Evolutionary conservation across 306 rosid species (phyloP), one percentile per base, ranked within the genome.

Genomic region (Cyamopsis tetragonoloba): DNA sequence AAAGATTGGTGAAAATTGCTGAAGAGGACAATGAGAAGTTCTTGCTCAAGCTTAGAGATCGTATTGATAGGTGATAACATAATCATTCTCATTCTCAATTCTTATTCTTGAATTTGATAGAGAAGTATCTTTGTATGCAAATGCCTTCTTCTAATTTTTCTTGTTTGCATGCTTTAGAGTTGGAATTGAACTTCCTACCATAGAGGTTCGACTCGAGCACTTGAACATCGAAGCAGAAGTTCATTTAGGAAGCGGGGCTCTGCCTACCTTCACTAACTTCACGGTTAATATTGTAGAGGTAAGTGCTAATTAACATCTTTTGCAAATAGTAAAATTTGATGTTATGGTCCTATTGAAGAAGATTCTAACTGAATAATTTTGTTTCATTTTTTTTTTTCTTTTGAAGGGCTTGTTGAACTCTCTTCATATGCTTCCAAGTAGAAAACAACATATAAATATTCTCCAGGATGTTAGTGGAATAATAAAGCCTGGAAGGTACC

Each of bases 21-120:
- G 91, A 92, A 28, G 86, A 89, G 65, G 98, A 89, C 35, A 92
- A 89, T 70, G 96, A 87, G 73, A 84, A 79, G 72, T 92, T 92
- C 60, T 75, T 92, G 85, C 43, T 79, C n/a, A 87, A 92, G 81
- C 89, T 92, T 70, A 89, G 68, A 79, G 28, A 65, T 41, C 78
- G 96, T 50, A 61, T 89, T 66, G 89, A 92, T 17, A 77, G 91
- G 97, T 88, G 54, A 69, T 62, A 6, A 2, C 3, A 69, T 62
- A 6, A 2, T 1, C 7, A 34, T 12, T n/a, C 1, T 17, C 50
- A 54, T 7, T 55, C 6, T 30, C 46, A 11, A 31, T 46, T 44
- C 31, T 48, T 41, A 12, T 28, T 39, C 24, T 38, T 61, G 3
- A 44, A 12, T 55, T 42, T 12, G 19, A 5, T 30, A 30, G 17